Conservation (phyloP, 441 rosid species). For the Populus tomentosa region DNA sequence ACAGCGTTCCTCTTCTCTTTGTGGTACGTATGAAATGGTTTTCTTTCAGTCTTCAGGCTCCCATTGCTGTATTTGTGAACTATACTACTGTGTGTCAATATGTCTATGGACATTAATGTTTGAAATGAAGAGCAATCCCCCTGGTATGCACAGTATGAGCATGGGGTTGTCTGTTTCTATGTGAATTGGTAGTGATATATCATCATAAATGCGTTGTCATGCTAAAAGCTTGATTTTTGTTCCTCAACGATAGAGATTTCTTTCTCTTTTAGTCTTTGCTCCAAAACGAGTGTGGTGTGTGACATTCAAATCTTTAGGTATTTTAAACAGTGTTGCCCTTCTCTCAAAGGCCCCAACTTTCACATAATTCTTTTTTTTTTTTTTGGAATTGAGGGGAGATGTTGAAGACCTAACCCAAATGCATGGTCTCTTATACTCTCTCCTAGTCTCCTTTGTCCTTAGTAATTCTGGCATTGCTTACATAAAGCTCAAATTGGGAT, state of each 20-base stretch:
- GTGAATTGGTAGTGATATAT: background rate
- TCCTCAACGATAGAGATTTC: background rate
- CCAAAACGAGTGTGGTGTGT: background rate
- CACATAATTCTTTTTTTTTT: background rate
- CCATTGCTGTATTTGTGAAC: background rate
- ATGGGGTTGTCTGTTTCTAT: background rate
- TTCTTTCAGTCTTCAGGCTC: slow-evolving; percentile 1
- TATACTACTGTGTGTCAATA: background rate
- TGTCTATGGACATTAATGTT: background rate
- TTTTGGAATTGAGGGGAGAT: too few species aligned
- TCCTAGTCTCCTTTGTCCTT: too few species aligned
- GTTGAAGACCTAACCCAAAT: background rate
- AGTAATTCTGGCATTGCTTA: background rate
- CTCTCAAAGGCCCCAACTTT: background rate
- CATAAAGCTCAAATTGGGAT: background rate
- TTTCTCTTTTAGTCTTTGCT: background rate
- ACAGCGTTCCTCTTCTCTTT: slow-evolving; percentile 63
- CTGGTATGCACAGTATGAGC: background rate
- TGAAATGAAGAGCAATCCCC: background rate
- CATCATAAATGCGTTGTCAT: background rate
- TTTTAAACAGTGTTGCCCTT: background rate
- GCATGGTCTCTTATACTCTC: background rate
- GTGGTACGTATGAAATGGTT: slow-evolving; percentile 40
- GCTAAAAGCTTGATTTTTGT: background rate
- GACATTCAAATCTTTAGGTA: background rate